Conservation (phyloP, 192 early-diverging fungal genomes). For the Pilaira anomala region DNA sequence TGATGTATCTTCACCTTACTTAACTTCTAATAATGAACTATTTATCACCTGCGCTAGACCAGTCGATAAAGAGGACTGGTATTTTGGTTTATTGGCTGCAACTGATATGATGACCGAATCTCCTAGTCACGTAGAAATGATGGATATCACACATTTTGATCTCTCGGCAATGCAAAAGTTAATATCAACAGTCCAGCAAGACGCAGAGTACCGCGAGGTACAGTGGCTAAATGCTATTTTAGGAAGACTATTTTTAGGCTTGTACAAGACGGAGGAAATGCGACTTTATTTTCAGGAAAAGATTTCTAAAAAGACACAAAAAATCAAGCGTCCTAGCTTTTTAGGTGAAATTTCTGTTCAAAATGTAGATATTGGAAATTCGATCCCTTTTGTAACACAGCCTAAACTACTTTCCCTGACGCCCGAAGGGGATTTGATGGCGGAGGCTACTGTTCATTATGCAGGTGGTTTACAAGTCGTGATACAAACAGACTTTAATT, state of each 20-base stretch:
- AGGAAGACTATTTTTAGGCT: conserved; percentile 75
- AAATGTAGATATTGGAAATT: conserved; percentile 74
- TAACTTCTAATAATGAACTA: conserved; percentile 27
- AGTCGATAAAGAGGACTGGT: conserved; percentile 86
- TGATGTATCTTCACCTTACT: conserved; percentile 4
- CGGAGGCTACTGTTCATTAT: conserved; percentile 78
- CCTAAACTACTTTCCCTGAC: conserved; percentile 70
- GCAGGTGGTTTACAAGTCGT: conserved; percentile 54
- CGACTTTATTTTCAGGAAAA: conserved; percentile 29
- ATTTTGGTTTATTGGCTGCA: conserved; percentile 73
- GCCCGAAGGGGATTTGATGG: conserved; percentile 67
- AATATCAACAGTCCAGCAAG: conserved; percentile 43
- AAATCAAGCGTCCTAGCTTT: conserved; percentile 61
- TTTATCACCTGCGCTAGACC: conserved; percentile 58
- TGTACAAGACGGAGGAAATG: conserved; percentile 56
- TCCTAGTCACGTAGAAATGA: conserved; percentile 1
- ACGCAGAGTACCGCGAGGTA: conserved; percentile 47
- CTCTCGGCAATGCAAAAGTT: conserved; percentile 38
- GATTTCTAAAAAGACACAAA: conserved; percentile 59
- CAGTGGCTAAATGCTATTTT: conserved; percentile 87
- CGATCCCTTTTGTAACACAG: conserved; percentile 73
- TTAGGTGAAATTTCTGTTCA: conserved; percentile 78
- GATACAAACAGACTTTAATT: conserved; percentile 65
- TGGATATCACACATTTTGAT: conserved; percentile 42
- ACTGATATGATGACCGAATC: conserved; percentile 55